Conservation (phyloP, 2,329 filamentous ascomycete species). For the Scopulariopsis brevicaulis region DNA sequence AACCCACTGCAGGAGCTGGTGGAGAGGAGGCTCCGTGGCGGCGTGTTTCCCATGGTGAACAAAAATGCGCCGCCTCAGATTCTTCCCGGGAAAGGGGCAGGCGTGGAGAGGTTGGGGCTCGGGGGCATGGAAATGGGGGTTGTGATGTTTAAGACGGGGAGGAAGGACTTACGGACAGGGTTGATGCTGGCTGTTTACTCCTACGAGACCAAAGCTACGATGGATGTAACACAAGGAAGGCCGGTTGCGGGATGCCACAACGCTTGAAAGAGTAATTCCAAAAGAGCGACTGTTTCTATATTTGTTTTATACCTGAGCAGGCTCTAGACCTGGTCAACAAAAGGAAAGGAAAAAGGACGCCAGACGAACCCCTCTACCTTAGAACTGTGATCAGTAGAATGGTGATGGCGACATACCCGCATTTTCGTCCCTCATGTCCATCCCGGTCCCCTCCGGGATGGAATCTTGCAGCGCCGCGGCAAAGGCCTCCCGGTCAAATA, state of each 20-base stretch:
- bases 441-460: too few species aligned
- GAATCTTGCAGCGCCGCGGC: too few species aligned
- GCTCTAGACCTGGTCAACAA: too few species aligned
- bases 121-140: neutral
- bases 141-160: neutral
- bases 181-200: neutral
- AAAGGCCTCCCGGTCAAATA: too few species aligned
- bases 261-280: neutral
- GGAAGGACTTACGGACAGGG: neutral
- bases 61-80: neutral
- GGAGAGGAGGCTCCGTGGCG: conserved; percentile 1
- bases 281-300: neutral
- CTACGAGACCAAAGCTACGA: neutral
- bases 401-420: too few species aligned
- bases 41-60: neutral
- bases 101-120: neutral
- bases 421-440: too few species aligned
- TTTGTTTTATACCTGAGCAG: too few species aligned
- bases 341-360: too few species aligned
- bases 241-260: neutral
- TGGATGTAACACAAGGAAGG: neutral
- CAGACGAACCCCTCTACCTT: too few species aligned
- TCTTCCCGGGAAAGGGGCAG: neutral
- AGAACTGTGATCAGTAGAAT: too few species aligned
- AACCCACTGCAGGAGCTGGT: neutral